Evolutionary conservation across 1,139 yeast species (phyloP), one percentile per base, ranked within the genome.

Genomic region (Yamadazyma atmosphaerica): DNA sequence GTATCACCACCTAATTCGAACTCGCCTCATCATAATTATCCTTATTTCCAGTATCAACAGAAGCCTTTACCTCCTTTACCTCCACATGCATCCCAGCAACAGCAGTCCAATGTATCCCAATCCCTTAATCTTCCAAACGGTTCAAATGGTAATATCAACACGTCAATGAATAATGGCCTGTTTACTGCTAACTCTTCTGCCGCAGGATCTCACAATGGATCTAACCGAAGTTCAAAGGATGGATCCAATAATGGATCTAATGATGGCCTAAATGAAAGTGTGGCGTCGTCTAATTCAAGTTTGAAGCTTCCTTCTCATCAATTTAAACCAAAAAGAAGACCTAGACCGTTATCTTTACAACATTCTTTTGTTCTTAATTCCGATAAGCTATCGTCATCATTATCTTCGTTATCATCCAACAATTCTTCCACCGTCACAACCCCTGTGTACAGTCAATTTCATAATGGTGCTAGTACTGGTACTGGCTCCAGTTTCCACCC

Each of bases 271-370:
- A 17, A 14, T 14, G 33, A 33, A 5, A 32, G 26, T 2, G 21
- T 42, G 32, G 44, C 51, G 27, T 35, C 39, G 2, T 14, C 22
- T 5, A 23, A 32, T n/a, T 13, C 29, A 6, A 24, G 33, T 10
- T 44, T 61, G 19, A 61, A 56, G 39, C 38, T 60, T 13, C 67
- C 69, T 3, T 44, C 52, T 8, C 58, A 54, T 43, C 55, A 59
- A 34, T 66, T 61, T 46, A 68, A 65, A 44, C 72, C 74, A 9
- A 69, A 67, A 40, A 54, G 70, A 46, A 56, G 77, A 45, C 77
- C 77, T 21, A 50, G 68, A 36, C 77, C 76, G 7, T 58, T 71
- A 37, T 52, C 70, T 11, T 60, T 71, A 36, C 66, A 55, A 43
- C 71, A 67, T 44, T 63, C 72, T 10, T 60, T 56, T 42, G 47